Percentiles rank a stretch among this genome's conserved stretches.
Evolutionary conservation across 2,329 filamentous ascomycete genomes (phyloP).

Genomic region (Cercospora janseana): DNA sequence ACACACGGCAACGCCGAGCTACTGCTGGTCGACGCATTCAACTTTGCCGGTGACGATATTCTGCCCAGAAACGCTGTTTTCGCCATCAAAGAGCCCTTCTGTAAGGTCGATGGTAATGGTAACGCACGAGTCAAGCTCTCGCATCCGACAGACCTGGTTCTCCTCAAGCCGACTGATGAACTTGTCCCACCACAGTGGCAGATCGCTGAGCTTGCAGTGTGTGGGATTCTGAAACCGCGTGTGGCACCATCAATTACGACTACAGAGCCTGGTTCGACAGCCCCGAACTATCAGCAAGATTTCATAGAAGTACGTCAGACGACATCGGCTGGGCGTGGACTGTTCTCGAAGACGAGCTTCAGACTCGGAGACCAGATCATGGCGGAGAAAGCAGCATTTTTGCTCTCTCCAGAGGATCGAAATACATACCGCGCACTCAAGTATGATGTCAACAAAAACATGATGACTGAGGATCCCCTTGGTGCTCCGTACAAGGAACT

Average conservation of each 20-base stretch:
- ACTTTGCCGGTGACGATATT: conserved; percentile 11
- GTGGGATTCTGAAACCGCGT: neutral
- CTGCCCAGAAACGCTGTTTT: neutral
- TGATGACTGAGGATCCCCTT: conserved; percentile 17
- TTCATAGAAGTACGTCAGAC: conserved; percentile 1
- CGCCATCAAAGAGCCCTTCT: conserved; percentile 13
- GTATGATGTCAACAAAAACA: conserved; percentile 14
- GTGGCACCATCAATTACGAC: neutral
- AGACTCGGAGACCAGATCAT: conserved; percentile 14
- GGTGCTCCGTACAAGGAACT: conserved; percentile 19
- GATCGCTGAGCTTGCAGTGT: neutral
- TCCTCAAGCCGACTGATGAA: neutral
- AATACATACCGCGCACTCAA: conserved; percentile 14
- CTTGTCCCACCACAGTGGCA: neutral
- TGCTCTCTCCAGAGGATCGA: conserved; percentile 7
- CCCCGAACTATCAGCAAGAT: neutral
- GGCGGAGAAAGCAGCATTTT: conserved; percentile 10
- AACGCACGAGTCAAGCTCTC: conserved; percentile 9
- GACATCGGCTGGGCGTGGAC: conserved; percentile 9
- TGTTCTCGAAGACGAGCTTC: conserved; percentile 12
- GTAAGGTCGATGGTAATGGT: neutral
- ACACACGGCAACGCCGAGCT: neutral
- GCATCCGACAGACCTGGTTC: conserved; percentile 8
- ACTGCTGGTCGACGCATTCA: conserved; percentile 11
- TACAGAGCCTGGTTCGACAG: neutral